Base-by-base conservation (phyloP, 192 early-diverging fungal genomes). In the Glomus cerebriforme region DNA sequence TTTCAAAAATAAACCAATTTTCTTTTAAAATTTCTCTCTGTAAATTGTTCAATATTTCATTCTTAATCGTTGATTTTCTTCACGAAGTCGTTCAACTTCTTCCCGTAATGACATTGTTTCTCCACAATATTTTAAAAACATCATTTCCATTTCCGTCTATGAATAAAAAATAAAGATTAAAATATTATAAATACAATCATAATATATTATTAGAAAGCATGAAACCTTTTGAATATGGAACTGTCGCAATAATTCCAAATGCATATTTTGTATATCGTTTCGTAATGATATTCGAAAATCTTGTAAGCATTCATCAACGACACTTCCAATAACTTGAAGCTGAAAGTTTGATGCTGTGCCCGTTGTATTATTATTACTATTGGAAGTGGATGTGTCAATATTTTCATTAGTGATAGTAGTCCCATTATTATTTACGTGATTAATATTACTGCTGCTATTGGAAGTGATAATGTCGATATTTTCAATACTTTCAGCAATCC, bases 211-310 rank as follows among this genome's bases (percentile, higher is more conserved):
- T 58, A 27, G 15, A 27, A 68, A 24, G 26, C 75, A 15, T 74
- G 76, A 34, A 15, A 92, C 88, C 83, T 89, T 89, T 82, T 93
- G 92, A 29, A 90, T 86, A 70, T 87, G 85, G 84, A 93, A 93
- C 74, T 93, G 90, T 54, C 89, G 82, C 59, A 93, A 54, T 37
- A 93, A 60, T 34, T 93, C 92, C 47, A 93, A 60, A 80, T 93
- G 92, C 90, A 93, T 90, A 65, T 93, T 91, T 34, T 91, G 90
- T 39, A 93, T 86, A 76, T 92, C 91, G 24, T 83, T 85, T 27
- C 86, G 81, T 29, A 93, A 77, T 63, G 86, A 84, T 43, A 69
- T 79, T 13, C 87, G 78, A 69, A 91, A 90, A 10, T 90, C 90
- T 64, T 86, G 82, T 70, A 93, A 58, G 67, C 90, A 89, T 12